Percentiles rank a stretch among this genome's conserved stretches.
Conservation (phyloP, 2,329 filamentous ascomycete genomes). For the Stagonosporopsis rhizophila region DNA sequence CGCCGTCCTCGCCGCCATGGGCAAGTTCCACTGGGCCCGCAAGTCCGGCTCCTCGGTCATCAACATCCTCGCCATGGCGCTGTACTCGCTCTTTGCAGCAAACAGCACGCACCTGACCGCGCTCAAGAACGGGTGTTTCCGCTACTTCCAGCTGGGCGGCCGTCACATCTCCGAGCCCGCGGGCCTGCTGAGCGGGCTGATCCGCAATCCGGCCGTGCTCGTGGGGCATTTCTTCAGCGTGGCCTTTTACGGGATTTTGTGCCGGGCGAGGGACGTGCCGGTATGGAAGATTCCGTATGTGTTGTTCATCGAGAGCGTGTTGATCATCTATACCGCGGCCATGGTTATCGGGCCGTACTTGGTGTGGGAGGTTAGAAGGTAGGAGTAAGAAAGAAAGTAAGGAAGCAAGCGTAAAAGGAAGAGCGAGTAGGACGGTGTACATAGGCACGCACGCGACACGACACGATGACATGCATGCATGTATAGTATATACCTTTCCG, state of each 20-base stretch:
- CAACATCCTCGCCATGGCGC: constrained; percentile 95
- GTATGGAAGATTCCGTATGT: constrained; percentile 54
- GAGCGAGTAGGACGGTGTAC: neutral
- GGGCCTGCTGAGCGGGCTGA: constrained; percentile 81
- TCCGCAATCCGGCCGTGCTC: constrained; percentile 77
- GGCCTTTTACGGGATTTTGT: constrained; percentile 85
- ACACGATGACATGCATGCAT: constrained; percentile 1
- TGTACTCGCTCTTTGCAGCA: constrained; percentile 91
- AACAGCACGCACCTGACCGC: constrained; percentile 68
- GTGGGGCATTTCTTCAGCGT: constrained; percentile 96
- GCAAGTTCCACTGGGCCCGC: constrained; percentile 82
- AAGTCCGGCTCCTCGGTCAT: constrained; percentile 86
- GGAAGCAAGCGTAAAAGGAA: neutral
- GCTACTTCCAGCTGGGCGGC: constrained; percentile 81
- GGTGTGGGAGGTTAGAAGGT: constrained; percentile 66
- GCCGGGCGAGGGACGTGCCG: constrained; percentile 60
- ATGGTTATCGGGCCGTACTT: constrained; percentile 85
- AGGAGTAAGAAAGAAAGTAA: neutral
- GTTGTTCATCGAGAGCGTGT: constrained; percentile 68
- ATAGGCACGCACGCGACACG: neutral
- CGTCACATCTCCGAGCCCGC: constrained; percentile 79
- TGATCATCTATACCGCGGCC: constrained; percentile 81
- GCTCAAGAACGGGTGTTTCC: constrained; percentile 89
- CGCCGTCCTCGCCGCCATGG: constrained; percentile 72
- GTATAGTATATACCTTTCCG: constrained; percentile 1